Evolutionary conservation across 176 grass and related monocot genomes (phyloP).

Genomic region (Puya raimondii): DNA sequence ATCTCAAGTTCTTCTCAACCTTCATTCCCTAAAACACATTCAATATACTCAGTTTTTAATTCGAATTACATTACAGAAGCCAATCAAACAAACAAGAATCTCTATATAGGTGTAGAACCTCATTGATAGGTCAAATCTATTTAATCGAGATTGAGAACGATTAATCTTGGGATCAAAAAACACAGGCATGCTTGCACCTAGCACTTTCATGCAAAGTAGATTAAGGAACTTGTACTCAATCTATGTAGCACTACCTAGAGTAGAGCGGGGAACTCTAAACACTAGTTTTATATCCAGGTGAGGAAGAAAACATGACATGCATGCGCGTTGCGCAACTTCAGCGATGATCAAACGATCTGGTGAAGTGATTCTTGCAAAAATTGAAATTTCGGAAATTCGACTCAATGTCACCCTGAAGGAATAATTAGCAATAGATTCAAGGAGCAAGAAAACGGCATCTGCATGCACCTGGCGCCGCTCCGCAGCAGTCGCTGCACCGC

Average conservation of each 20-base stretch:
- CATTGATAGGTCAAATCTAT: background rate
- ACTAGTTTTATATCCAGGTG: no score
- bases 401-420: background rate
- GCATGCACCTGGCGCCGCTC: slow-evolving; percentile 58
- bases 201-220: background rate
- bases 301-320: no score
- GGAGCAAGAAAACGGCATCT: background rate
- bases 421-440: background rate
- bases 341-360: no score
- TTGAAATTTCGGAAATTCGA: no score
- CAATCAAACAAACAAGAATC: background rate
- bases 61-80: background rate
- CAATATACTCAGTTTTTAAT: background rate
- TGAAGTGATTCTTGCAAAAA: no score
- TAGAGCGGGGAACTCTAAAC: no score
- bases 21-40: slow-evolving; percentile 36
- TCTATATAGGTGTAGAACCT: background rate
- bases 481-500: background rate
- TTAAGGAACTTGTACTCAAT: no score
- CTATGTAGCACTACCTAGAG: no score
- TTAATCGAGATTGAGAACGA: background rate
- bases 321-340: no score
- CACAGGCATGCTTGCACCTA: background rate
- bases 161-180: background rate
- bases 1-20: slow-evolving; percentile 70